Conservation (phyloP, 179 eudicot genomes). For the Spergularia azorica region DNA sequence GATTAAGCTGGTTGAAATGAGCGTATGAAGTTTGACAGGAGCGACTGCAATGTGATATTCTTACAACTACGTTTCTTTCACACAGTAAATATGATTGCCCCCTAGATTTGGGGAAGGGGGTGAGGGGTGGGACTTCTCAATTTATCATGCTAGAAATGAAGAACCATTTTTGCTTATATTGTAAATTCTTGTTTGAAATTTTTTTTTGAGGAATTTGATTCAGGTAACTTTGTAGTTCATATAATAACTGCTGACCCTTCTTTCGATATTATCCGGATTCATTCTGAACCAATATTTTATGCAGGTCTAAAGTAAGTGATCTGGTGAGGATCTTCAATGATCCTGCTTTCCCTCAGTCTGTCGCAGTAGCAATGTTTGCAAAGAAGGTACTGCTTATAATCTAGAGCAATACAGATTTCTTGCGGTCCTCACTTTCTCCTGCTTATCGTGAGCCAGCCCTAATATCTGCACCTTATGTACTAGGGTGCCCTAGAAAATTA, state of each 20-base stretch:
- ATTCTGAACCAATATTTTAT: constrained; percentile 18
- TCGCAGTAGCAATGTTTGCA: constrained; percentile 59
- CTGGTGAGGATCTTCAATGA: constrained; percentile 51
- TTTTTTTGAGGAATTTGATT: not conserved
- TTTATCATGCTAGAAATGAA: not conserved
- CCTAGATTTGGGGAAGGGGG: too few species aligned
- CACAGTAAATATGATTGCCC: too few species aligned
- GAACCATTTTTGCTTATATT: not conserved
- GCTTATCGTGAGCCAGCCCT: not conserved
- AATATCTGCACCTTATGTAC: not conserved
- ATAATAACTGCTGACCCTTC: not conserved
- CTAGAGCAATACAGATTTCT: not conserved
- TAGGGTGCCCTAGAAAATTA: not conserved
- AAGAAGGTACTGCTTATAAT: constrained; percentile 56
- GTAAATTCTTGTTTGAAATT: not conserved
- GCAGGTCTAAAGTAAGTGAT: constrained; percentile 66
- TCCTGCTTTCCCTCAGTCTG: constrained; percentile 64
- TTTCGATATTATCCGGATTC: constrained; percentile 1
- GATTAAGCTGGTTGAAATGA: not conserved
- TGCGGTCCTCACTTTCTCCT: constrained; percentile 3
- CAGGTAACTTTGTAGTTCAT: not conserved
- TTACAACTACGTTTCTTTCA: too few species aligned
- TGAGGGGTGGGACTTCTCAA: not conserved
- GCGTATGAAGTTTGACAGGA: not conserved
- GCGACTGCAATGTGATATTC: not conserved